Percentiles rank a stretch among this genome's conserved stretches.
Evolutionary conservation across 495 filamentous ascomycete genomes (phyloP).

Genomic region (Hypoxylon fuscum): DNA sequence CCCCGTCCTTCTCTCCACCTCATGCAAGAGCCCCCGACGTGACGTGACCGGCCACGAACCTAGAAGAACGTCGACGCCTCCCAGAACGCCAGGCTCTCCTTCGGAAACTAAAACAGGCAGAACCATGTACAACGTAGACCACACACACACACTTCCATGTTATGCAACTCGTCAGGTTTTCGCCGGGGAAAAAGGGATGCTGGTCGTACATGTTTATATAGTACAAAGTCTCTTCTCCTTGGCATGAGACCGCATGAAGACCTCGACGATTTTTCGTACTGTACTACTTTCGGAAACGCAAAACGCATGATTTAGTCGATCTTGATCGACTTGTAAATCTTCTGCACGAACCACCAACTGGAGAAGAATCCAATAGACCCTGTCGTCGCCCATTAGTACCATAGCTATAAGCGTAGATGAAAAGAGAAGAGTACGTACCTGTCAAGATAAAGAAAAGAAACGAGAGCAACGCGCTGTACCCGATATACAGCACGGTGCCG

Average conservation of each 20-base stretch:
- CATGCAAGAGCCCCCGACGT: too few relatives aligned
- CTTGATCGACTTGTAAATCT: slow-evolving; percentile 96
- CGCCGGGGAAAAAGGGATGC: slow-evolving; percentile 13
- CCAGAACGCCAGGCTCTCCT: slow-evolving; percentile 27
- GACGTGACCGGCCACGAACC: too few relatives aligned
- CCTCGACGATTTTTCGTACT: not conserved
- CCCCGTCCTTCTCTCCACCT: not conserved
- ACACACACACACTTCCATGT: too few relatives aligned
- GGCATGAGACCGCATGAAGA: not conserved
- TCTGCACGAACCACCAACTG: slow-evolving; percentile 90
- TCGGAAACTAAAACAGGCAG: slow-evolving; percentile 1
- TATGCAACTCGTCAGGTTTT: slow-evolving; percentile 24
- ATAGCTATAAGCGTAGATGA: slow-evolving; percentile 3
- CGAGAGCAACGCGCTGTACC: slow-evolving; percentile 88
- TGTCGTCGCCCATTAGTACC: slow-evolving; percentile 52
- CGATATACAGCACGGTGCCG: slow-evolving; percentile 89
- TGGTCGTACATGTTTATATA: slow-evolving; percentile 37
- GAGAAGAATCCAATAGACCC: slow-evolving; percentile 96
- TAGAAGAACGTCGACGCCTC: slow-evolving; percentile 19
- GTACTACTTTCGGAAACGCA: not conserved
- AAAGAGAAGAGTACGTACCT: slow-evolving; percentile 63
- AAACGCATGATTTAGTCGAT: slow-evolving; percentile 70
- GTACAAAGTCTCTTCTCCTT: slow-evolving; percentile 20
- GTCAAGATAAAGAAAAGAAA: slow-evolving; percentile 94
- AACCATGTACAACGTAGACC: too few relatives aligned